phyloP scores from a whole-genome alignment of 805 yeast genomes.

The Hemisphaericaspora nanyangensis region DNA sequence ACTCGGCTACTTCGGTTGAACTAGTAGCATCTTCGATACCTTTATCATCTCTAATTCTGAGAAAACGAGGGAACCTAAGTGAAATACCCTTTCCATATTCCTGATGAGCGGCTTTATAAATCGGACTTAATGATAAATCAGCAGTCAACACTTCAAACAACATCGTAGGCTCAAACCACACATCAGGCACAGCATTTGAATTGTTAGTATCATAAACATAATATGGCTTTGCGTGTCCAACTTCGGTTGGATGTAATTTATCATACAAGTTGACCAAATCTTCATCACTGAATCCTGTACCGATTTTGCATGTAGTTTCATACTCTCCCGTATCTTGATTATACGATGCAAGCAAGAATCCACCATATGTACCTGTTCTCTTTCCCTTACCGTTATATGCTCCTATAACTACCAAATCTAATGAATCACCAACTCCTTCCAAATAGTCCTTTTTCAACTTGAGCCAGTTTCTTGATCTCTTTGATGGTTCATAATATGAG shows the following conservation, averaged over 20 bases:
- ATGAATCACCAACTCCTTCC: constrained; percentile 92
- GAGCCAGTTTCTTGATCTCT: constrained; percentile 92
- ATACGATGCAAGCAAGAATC: constrained; percentile 85
- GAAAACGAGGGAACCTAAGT: constrained; percentile 81
- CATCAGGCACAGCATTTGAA: constrained; percentile 76
- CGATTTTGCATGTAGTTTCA: constrained; percentile 95
- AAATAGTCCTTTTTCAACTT: constrained; percentile 92
- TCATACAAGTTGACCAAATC: constrained; percentile 58
- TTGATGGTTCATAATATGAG: constrained; percentile 88
- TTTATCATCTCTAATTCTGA: constrained; percentile 83
- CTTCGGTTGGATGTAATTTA: constrained; percentile 64
- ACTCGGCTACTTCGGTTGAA: constrained; percentile 77
- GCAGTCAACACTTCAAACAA: constrained; percentile 91
- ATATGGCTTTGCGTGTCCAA: constrained; percentile 59
- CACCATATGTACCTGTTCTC: constrained; percentile 93
- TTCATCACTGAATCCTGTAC: constrained; percentile 93
- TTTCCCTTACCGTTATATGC: constrained; percentile 93
- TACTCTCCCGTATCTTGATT: constrained; percentile 88
- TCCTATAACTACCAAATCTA: constrained; percentile 90
- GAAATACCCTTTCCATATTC: constrained; percentile 81
- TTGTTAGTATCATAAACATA: constrained; percentile 58
- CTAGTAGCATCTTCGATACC: constrained; percentile 81
- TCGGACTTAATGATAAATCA: constrained; percentile 82
- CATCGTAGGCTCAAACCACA: constrained; percentile 86
- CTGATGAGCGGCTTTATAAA: constrained; percentile 78